Percentiles rank a stretch among this genome's conserved stretches.
These are phyloP conservation scores for Anacardium occidentale DNA, from an alignment of 345 rosid genomes.

Conservation along the genomic window DNA sequence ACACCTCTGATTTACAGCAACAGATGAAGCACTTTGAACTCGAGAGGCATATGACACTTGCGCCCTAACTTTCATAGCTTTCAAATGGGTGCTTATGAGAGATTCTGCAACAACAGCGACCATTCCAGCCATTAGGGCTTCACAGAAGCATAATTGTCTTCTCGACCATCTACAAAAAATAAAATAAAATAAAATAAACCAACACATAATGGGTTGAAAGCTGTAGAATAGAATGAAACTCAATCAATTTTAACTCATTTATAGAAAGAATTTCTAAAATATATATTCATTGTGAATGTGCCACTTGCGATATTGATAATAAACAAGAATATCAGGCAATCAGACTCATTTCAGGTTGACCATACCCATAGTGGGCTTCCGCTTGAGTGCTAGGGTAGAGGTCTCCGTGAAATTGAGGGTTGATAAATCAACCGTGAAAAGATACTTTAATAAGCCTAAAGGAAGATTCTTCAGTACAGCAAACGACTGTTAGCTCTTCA, in stretches of 20 bases:
- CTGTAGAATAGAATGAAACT: not conserved
- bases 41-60: slow-evolving; percentile 79
- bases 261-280: not conserved
- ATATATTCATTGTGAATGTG: not conserved
- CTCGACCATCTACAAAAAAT: slow-evolving; percentile 78
- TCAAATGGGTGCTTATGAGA: slow-evolving; percentile 73
- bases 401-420: too few relatives aligned
- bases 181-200: slow-evolving; percentile 12
- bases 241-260: not conserved
- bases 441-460: too few relatives aligned
- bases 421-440: too few relatives aligned
- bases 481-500: too few relatives aligned
- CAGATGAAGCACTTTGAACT: slow-evolving; percentile 34
- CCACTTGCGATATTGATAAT: not conserved
- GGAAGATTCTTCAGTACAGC: too few relatives aligned
- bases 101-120: slow-evolving; percentile 81
- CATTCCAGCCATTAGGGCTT: slow-evolving; percentile 80
- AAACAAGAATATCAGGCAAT: not conserved
- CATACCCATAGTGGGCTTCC: not conserved
- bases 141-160: slow-evolving; percentile 63
- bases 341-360: too few relatives aligned
- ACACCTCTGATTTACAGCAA: slow-evolving; percentile 30
- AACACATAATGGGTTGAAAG: slow-evolving; percentile 4
- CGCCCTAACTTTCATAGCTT: slow-evolving; percentile 66
- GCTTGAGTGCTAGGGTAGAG: too few relatives aligned